Evolutionary conservation across 2,329 filamentous ascomycete genomes (phyloP).

Genomic region (Phaeosphaeria sp.): DNA sequence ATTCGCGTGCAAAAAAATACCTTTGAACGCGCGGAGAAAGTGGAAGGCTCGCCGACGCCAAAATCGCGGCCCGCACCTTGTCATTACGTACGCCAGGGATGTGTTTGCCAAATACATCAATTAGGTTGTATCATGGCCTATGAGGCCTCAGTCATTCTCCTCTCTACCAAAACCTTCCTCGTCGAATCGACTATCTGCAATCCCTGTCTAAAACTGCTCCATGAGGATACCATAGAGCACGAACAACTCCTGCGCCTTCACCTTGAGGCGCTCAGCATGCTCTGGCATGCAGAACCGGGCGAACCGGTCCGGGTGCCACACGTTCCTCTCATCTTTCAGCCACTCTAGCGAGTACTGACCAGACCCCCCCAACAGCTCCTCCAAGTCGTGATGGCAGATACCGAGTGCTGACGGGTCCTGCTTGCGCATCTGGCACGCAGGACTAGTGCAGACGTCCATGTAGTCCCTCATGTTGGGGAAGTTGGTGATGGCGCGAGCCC

Average conservation of each 20-base stretch:
- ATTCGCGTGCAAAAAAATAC: slow-evolving; percentile 12
- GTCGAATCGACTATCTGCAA: background rate
- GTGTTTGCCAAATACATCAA: slow-evolving; percentile 8
- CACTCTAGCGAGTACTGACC: slow-evolving; percentile 27
- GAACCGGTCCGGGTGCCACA: slow-evolving; percentile 46
- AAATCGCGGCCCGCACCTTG: slow-evolving; percentile 11
- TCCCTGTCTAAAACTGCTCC: slow-evolving; percentile 17
- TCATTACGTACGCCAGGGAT: slow-evolving; percentile 30
- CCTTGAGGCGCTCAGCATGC: slow-evolving; percentile 27
- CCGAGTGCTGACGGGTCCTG: slow-evolving; percentile 14
- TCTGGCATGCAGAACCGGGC: slow-evolving; percentile 31
- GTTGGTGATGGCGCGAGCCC: slow-evolving; percentile 16
- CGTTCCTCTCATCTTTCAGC: slow-evolving; percentile 36
- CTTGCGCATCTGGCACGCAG: slow-evolving; percentile 28
- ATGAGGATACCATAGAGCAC: slow-evolving; percentile 38
- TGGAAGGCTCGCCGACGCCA: slow-evolving; percentile 27
- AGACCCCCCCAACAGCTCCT: slow-evolving; percentile 32
- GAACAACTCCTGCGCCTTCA: slow-evolving; percentile 36
- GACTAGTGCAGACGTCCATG: slow-evolving; percentile 26
- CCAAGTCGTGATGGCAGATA: slow-evolving; percentile 40
- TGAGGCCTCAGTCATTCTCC: background rate
- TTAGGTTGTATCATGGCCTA: background rate
- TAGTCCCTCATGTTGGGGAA: slow-evolving; percentile 31
- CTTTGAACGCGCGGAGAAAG: slow-evolving; percentile 13
- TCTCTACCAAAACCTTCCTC: background rate